Conservation (phyloP, 306 rosid species). For the Prosopis cineraria region DNA sequence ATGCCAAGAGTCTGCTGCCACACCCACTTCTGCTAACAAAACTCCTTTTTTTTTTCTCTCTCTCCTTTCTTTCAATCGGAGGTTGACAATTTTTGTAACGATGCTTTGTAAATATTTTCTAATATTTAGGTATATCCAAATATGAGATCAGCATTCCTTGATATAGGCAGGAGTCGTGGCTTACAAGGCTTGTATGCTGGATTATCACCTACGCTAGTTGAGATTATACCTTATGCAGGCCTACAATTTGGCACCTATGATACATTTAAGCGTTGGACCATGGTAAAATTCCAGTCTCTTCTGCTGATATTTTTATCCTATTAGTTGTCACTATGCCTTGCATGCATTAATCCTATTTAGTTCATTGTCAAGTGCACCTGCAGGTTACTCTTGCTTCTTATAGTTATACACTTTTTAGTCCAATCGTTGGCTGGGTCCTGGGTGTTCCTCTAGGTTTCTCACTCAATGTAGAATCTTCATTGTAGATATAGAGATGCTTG, state of each 20-base stretch:
- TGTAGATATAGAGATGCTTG: conserved; percentile 15
- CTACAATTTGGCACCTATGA: conserved; percentile 93
- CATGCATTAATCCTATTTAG: conserved; percentile 20
- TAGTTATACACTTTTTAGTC: conserved; percentile 10
- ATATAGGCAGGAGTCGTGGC: conserved; percentile 68
- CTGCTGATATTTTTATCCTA: conserved; percentile 6
- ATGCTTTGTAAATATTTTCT: conserved; percentile 3
- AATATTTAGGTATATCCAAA: conserved; percentile 74
- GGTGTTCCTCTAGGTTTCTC: conserved; percentile 6
- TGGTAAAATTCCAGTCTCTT: conserved; percentile 52
- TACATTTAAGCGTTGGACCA: conserved; percentile 90
- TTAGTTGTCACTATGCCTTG: background rate
- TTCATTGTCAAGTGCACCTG: conserved; percentile 9
- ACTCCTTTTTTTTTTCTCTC: conserved; percentile 13
- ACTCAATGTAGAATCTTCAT: background rate
- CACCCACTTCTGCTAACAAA: background rate
- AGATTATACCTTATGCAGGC: conserved; percentile 97
- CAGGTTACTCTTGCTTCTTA: conserved; percentile 5
- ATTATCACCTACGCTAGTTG: conserved; percentile 88
- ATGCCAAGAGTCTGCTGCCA: background rate
- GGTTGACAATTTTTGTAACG: conserved; percentile 1
- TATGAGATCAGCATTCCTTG: conserved; percentile 86
- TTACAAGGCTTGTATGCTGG: conserved; percentile 86
- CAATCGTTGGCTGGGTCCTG: conserved; percentile 4
- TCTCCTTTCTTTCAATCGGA: background rate